phyloP scores from a whole-genome alignment of 2,329 filamentous ascomycete genomes.

The Albophoma yamanashiensis region DNA sequence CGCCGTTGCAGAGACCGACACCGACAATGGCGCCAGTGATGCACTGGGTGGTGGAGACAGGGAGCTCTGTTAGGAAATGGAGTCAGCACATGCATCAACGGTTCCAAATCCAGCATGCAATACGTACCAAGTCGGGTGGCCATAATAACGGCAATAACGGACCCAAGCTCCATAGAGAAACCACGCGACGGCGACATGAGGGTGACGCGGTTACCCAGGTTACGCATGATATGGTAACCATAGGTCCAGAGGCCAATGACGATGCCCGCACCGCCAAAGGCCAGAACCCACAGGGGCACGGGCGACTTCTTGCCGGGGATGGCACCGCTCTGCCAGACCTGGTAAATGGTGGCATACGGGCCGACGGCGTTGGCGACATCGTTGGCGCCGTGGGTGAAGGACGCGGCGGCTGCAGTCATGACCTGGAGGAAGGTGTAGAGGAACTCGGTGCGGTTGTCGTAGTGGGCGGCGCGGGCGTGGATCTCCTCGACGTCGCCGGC shows the following conservation, averaged over 20 bases:
- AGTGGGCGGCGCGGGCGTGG: conserved; percentile 46
- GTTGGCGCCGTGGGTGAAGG: conserved; percentile 57
- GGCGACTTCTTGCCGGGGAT: conserved; percentile 30
- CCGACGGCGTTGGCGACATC: conserved; percentile 54
- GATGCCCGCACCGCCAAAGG: conserved; percentile 39
- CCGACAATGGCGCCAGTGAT: conserved; percentile 52
- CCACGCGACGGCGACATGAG: conserved; percentile 51
- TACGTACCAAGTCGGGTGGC: conserved; percentile 45
- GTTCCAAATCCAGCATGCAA: background rate
- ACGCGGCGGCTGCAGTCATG: conserved; percentile 50
- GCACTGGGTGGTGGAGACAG: conserved; percentile 55
- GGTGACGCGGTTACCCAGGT: conserved; percentile 51
- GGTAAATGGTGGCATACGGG: conserved; percentile 52
- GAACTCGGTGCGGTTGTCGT: conserved; percentile 51
- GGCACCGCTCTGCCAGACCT: conserved; percentile 42
- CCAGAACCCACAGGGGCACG: conserved; percentile 51
- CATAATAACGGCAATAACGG: conserved; percentile 51
- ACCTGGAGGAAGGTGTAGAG: conserved; percentile 50
- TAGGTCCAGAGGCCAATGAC: conserved; percentile 48
- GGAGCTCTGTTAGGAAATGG: conserved; percentile 30
- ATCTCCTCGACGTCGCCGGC: conserved; percentile 42
- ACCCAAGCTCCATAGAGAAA: conserved; percentile 50
- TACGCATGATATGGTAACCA: conserved; percentile 55
- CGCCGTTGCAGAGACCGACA: conserved; percentile 50
- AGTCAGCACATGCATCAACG: conserved; percentile 2